Evolutionary conservation across 2,329 filamentous ascomycete genomes (phyloP).

Genomic region (Canariomyces notabilis): DNA sequence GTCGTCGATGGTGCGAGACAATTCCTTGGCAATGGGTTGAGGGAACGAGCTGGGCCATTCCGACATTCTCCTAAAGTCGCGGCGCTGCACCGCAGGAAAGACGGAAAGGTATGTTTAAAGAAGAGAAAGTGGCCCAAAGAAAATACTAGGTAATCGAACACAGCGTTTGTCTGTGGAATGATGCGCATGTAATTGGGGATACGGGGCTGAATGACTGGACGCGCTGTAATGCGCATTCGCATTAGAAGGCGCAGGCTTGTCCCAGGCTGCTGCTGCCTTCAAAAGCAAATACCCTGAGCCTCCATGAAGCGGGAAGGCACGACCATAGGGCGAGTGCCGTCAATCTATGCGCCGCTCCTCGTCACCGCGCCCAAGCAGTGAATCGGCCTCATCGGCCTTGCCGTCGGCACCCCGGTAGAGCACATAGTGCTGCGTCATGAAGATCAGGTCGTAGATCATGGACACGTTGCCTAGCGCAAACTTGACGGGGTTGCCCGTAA

Average conservation of each 20-base stretch:
- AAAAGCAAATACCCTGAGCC: too few relatives aligned
- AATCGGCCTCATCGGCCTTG: conserved; percentile 33
- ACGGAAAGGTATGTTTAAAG: not conserved
- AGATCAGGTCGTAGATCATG: conserved; percentile 79
- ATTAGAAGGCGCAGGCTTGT: not conserved
- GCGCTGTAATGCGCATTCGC: too few relatives aligned
- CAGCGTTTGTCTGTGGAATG: too few relatives aligned
- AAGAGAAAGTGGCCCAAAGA: not conserved
- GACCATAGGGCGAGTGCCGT: not conserved
- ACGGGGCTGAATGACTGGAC: too few relatives aligned
- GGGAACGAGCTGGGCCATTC: not conserved
- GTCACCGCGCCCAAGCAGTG: conserved; percentile 32
- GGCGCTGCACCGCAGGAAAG: not conserved
- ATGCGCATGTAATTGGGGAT: too few relatives aligned
- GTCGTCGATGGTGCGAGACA: conserved; percentile 10
- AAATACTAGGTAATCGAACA: too few relatives aligned
- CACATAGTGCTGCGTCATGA: conserved; percentile 83
- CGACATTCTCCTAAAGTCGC: too few relatives aligned
- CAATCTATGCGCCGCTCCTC: conserved; percentile 25
- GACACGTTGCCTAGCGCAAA: conserved; percentile 80
- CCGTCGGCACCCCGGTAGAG: conserved; percentile 51
- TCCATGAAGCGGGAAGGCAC: not conserved
- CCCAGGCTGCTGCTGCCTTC: not conserved
- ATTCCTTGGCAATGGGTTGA: not conserved
- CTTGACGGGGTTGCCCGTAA: conserved; percentile 90